A percentile compares a stretch with the other conserved stretches of the same genome.
These are phyloP conservation scores for Mixia osmundae DNA, from an alignment of 1,284 basidiomycete genomes.

Conservation along the genomic window DNA sequence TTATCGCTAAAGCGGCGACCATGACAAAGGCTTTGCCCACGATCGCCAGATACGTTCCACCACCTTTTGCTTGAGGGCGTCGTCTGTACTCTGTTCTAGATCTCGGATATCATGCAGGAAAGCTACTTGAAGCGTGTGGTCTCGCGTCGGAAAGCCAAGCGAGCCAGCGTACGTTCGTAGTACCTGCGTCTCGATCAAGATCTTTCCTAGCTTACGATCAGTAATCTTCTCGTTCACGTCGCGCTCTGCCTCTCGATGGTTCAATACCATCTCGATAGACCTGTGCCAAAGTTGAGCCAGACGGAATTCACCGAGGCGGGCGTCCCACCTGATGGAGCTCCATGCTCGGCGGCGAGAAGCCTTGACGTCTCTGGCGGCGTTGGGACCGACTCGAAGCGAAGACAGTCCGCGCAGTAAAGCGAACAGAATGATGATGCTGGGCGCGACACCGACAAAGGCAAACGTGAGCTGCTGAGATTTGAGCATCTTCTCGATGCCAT, in stretches of 20 bases:
- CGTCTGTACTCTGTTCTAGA: conserved; percentile 34
- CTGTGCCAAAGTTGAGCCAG: background rate
- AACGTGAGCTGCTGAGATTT: conserved; percentile 91
- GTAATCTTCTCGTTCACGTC: too few species aligned
- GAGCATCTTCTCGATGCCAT: conserved; percentile 72
- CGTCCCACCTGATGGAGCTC: conserved; percentile 23
- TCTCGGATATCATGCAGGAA: conserved; percentile 69
- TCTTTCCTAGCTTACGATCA: conserved; percentile 26
- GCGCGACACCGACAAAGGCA: conserved; percentile 82
- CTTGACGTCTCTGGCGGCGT: conserved; percentile 26
- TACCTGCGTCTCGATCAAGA: conserved; percentile 26
- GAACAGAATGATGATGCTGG: conserved; percentile 52
- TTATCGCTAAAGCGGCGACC: too few species aligned
- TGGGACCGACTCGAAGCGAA: conserved; percentile 29
- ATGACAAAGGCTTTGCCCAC: too few species aligned
- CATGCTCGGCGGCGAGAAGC: conserved; percentile 22
- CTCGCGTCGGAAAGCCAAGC: conserved; percentile 14
- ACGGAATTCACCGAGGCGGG: background rate
- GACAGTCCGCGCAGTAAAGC: conserved; percentile 30
- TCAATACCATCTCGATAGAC: conserved; percentile 22
- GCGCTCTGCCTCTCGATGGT: conserved; percentile 16
- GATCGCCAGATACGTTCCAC: background rate
- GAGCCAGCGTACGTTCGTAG: conserved; percentile 23
- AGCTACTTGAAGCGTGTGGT: conserved; percentile 34
- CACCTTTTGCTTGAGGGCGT: background rate